These are phyloP conservation scores for Chlamydomonas asymmetrica DNA, from an alignment of 139 green algal genomes.

Conservation along the genomic window DNA sequence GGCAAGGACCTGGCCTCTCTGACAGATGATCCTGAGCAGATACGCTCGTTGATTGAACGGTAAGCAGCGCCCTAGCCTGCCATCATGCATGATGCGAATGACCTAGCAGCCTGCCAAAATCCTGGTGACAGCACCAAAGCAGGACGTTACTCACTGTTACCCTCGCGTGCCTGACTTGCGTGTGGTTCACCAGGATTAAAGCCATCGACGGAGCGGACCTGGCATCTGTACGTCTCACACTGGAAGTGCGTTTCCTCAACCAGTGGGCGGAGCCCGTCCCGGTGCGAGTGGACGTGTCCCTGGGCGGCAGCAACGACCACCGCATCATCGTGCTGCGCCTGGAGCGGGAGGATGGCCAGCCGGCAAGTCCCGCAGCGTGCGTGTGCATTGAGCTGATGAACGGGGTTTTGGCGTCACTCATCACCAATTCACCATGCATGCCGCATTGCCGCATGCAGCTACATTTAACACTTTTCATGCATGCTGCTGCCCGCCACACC, in stretches of 20 bases:
- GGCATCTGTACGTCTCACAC: not conserved
- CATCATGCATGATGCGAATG: not conserved
- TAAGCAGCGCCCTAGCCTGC: not conserved
- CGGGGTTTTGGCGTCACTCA: not conserved
- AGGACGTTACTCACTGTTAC: not conserved
- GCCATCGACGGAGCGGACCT: not conserved
- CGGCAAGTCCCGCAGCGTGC: no score
- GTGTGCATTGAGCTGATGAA: no score
- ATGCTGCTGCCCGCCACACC: not conserved
- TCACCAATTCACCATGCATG: not conserved
- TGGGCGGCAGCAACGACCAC: not conserved
- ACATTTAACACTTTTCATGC: not conserved
- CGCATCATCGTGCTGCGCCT: not conserved
- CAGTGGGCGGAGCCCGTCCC: slow-evolving; percentile 12
- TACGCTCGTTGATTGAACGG: not conserved
- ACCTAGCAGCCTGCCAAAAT: not conserved
- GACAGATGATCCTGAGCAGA: not conserved
- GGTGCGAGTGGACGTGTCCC: not conserved
- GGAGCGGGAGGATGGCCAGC: not conserved
- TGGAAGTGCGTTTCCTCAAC: not conserved
- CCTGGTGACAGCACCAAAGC: not conserved
- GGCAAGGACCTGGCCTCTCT: not conserved
- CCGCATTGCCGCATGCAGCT: not conserved
- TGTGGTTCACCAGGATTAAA: no score
- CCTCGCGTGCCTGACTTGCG: not conserved